Conservation (phyloP, 2,329 filamentous ascomycete species). For the Nectriaceae sp. region DNA sequence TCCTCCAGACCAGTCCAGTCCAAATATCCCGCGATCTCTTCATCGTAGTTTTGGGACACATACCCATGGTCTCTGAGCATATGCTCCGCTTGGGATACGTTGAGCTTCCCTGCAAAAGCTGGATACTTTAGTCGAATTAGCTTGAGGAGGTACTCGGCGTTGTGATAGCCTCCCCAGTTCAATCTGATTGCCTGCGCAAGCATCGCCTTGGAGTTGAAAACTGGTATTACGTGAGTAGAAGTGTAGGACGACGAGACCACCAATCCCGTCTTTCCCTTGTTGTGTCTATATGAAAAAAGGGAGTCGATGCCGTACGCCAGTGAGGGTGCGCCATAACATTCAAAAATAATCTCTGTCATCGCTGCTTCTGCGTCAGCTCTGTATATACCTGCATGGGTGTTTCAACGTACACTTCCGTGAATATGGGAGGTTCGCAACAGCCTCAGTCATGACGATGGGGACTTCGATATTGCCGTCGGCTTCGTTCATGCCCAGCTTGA, state of each 20-base stretch:
- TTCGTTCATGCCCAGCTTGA: slow-evolving; percentile 87
- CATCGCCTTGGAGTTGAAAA: slow-evolving; percentile 82
- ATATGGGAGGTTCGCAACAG: slow-evolving; percentile 88
- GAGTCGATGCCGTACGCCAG: slow-evolving; percentile 95
- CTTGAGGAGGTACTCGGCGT: slow-evolving; percentile 87
- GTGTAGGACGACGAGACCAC: slow-evolving; percentile 92
- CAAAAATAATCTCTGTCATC: slow-evolving; percentile 97
- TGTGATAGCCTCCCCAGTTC: slow-evolving; percentile 93
- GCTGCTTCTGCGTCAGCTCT: slow-evolving; percentile 50
- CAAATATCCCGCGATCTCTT: slow-evolving; percentile 73
- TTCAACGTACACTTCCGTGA: slow-evolving; percentile 73
- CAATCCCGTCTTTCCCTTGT: slow-evolving; percentile 82
- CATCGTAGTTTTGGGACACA: slow-evolving; percentile 79
- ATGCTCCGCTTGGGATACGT: slow-evolving; percentile 81
- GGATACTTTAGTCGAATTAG: slow-evolving; percentile 91
- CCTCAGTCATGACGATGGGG: slow-evolving; percentile 93
- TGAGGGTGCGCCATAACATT: slow-evolving; percentile 89
- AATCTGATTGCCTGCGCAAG: slow-evolving; percentile 83
- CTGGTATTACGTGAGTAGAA: slow-evolving; percentile 92
- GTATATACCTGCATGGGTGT: background rate
- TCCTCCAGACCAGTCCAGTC: slow-evolving; percentile 94
- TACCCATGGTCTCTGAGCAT: slow-evolving; percentile 90
- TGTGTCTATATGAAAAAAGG: slow-evolving; percentile 92
- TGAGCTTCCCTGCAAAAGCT: slow-evolving; percentile 82
- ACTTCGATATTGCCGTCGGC: slow-evolving; percentile 74